Evolutionary conservation across 306 rosid species (phyloP).

Genomic region (Senna tora): DNA sequence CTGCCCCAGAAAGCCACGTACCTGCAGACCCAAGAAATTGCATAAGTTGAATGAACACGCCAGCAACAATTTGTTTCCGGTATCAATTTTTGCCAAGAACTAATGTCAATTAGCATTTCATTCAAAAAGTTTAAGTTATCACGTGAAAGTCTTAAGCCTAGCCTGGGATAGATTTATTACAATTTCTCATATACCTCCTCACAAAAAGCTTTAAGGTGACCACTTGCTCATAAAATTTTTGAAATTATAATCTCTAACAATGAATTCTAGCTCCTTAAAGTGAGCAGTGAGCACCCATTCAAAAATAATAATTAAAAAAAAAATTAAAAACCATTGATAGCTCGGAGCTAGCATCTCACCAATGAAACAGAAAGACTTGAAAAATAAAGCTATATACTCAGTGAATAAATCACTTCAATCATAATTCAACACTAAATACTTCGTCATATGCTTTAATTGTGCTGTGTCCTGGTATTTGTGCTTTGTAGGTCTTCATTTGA

Average conservation of each 20-base stretch:
- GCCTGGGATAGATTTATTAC: too few relatives aligned
- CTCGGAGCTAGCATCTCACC: too few relatives aligned
- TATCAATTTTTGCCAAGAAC: neutral
- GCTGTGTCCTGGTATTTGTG: too few relatives aligned
- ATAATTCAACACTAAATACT: neutral
- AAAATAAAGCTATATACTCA: too few relatives aligned
- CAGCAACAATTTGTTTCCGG: constrained; percentile 6
- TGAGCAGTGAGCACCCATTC: neutral
- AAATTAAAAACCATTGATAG: too few relatives aligned
- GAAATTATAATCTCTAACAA: neutral
- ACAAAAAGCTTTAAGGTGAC: neutral
- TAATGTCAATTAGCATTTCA: neutral
- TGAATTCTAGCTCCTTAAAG: constrained; percentile 16
- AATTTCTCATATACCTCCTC: neutral
- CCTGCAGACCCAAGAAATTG: constrained; percentile 48
- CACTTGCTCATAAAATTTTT: neutral
- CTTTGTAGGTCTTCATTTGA: neutral
- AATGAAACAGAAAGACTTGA: too few relatives aligned
- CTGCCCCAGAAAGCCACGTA: constrained; percentile 88
- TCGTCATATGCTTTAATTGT: too few relatives aligned
- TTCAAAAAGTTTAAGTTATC: neutral
- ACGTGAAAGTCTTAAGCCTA: neutral
- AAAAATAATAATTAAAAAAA: too few relatives aligned
- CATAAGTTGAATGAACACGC: constrained; percentile 20
- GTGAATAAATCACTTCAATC: neutral